phyloP scores from a whole-genome alignment of 2,329 filamentous ascomycete species.

The Clarireedia sp. region DNA sequence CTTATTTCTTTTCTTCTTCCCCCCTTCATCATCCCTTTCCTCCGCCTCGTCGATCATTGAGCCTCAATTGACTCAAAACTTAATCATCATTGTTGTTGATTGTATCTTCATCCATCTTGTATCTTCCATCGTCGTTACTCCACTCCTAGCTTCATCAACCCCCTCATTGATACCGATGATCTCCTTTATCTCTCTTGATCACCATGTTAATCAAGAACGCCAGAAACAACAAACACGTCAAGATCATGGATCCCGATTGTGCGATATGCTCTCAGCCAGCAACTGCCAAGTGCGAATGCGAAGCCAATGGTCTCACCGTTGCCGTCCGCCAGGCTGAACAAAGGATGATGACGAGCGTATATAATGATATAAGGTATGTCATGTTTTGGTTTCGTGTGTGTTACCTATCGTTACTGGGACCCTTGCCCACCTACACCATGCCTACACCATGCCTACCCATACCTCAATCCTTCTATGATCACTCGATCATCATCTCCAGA shows the following conservation, averaged over 20 bases:
- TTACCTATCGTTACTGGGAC: too few species aligned
- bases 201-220: constrained; percentile 25
- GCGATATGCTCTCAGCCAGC: constrained; percentile 58
- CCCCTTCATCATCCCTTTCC: neutral
- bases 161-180: neutral
- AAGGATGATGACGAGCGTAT: constrained; percentile 54
- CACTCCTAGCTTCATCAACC: neutral
- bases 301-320: constrained; percentile 55
- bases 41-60: constrained; percentile 13
- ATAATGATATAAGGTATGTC: constrained; percentile 54
- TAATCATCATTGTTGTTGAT: neutral
- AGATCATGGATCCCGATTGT: constrained; percentile 63
- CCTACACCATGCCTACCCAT: too few species aligned
- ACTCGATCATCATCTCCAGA: too few species aligned
- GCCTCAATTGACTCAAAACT: too few species aligned
- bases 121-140: neutral
- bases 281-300: constrained; percentile 52
- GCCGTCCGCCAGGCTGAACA: constrained; percentile 56
- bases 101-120: neutral
- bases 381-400: too few species aligned
- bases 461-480: too few species aligned
- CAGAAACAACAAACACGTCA: constrained; percentile 33
- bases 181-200: constrained; percentile 6
- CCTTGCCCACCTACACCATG: too few species aligned
- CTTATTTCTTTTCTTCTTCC: neutral